phyloP scores from a whole-genome alignment of 2,329 filamentous ascomycete species.

The Sporothrix luriei region DNA sequence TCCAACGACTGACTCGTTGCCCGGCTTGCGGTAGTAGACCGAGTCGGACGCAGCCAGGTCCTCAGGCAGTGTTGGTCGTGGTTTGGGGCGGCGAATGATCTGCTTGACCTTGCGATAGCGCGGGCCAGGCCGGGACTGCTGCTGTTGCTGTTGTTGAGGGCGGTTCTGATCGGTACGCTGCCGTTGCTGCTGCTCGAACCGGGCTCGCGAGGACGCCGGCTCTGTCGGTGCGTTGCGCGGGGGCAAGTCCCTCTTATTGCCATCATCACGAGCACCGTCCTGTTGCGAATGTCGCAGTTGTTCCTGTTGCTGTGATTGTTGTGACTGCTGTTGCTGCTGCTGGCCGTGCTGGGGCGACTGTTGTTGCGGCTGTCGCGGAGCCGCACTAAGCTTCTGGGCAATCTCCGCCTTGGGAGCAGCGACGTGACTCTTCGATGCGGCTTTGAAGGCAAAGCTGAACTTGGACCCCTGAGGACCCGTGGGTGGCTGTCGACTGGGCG shows the following conservation, averaged over 20 bases:
- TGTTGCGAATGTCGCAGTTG: constrained; percentile 16
- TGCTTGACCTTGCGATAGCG: constrained; percentile 66
- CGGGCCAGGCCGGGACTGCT: constrained; percentile 44
- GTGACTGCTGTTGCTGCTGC: constrained; percentile 30
- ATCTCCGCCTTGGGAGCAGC: constrained; percentile 66
- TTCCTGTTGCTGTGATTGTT: constrained; percentile 37
- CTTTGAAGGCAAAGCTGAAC: constrained; percentile 93
- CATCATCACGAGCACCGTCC: constrained; percentile 40
- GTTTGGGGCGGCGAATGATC: constrained; percentile 69
- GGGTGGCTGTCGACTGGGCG: constrained; percentile 55
- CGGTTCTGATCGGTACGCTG: constrained; percentile 32
- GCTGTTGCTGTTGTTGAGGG: constrained; percentile 38
- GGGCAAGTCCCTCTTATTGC: constrained; percentile 47
- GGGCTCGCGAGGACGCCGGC: constrained; percentile 53
- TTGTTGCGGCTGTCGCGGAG: constrained; percentile 45
- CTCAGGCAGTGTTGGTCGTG: constrained; percentile 67
- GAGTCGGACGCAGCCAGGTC: constrained; percentile 81
- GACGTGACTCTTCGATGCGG: constrained; percentile 61
- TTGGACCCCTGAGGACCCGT: constrained; percentile 62
- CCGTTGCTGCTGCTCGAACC: constrained; percentile 33
- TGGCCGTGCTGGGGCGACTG: constrained; percentile 35
- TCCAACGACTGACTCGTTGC: constrained; percentile 95
- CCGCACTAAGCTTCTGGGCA: constrained; percentile 68
- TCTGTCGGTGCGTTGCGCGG: constrained; percentile 57
- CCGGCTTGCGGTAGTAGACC: constrained; percentile 91